Base-by-base conservation (phyloP, 2,329 filamentous ascomycete species). In the Biscogniauxia sp. region DNA sequence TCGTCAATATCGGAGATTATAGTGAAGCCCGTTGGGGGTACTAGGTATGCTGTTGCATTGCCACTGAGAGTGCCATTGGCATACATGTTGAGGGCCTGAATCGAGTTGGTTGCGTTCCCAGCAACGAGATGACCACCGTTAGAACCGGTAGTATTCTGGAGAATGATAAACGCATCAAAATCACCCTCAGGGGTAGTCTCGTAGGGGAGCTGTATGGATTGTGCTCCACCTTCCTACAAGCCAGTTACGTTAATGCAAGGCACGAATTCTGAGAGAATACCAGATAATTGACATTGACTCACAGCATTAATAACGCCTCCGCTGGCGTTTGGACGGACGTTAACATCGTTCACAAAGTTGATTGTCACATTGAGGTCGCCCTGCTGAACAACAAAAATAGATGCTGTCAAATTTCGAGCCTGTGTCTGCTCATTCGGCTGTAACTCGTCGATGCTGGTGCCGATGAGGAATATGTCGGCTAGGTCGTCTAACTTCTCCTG, bases 1-100 rank as follows among this genome's bases (percentile, higher is more conserved):
- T 93, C 91, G 66, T 93, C 90, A 63, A 93, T 91, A 69, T 93
- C 91, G 1, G 87, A 90, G 66, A 93, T 78, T 62, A 93, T 80
- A 0, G 90, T 93, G 20, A 92, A 75, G 19, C 91, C 91, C 15
- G 81, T 78, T 0, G 85, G 78, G 0, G 91, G 90, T 0, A 93
- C 89, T 1, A 93, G 83, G 70, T 91, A 93, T 0, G 89, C 88
- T 0, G 90, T 93, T 5, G 88, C 84, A 68, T 93, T 93, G 57
- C 90, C 90, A 1, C 83, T 84, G 51, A 82, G 72, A 1, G 85
- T 86, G 4, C 87, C 88, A 58, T 88, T 82, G 3, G 87, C 82
- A 69, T 88, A 88, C 66, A 91, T 82, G 67, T 90, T 88, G 20
- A 92, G 77, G 11, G 87, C 82, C 73, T 93, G 90, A 32, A 92